Conservation (phyloP, 2,329 filamentous ascomycete genomes). For the Lachnellula arida region DNA sequence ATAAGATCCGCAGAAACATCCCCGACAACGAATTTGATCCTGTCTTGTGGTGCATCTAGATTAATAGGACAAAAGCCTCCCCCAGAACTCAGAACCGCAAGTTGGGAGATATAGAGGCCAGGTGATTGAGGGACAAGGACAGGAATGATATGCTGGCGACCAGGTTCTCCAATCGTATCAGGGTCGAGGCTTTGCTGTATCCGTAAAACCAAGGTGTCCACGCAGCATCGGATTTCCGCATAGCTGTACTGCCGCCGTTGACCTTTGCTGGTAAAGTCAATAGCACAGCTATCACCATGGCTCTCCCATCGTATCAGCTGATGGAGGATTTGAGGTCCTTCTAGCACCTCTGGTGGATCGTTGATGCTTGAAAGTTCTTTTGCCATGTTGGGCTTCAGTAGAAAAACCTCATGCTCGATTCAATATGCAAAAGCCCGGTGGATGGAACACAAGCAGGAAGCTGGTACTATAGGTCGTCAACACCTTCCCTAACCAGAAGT, state of each 20-base stretch:
- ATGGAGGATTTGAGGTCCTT: constrained; percentile 55
- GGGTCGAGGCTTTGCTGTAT: constrained; percentile 14
- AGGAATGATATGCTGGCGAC: constrained; percentile 56
- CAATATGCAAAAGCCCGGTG: background rate
- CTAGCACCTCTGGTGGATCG: constrained; percentile 43
- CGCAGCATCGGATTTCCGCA: constrained; percentile 39
- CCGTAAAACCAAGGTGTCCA: constrained; percentile 19
- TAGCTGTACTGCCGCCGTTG: constrained; percentile 27
- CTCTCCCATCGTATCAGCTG: constrained; percentile 51
- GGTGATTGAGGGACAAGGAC: constrained; percentile 73
- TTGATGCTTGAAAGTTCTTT: constrained; percentile 52
- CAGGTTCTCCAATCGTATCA: constrained; percentile 7
- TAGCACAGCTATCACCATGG: constrained; percentile 42
- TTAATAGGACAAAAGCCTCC: constrained; percentile 83
- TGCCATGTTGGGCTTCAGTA: constrained; percentile 19
- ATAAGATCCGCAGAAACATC: constrained; percentile 69
- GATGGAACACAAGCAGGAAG: background rate
- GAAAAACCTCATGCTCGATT: constrained; percentile 12
- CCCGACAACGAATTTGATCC: constrained; percentile 73
- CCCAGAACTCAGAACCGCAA: constrained; percentile 76
- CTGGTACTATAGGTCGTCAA: background rate
- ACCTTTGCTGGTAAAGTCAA: constrained; percentile 58
- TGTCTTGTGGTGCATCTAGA: constrained; percentile 70
- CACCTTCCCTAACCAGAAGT: background rate
- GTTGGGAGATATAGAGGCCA: constrained; percentile 69